Evolutionary conservation across 1,139 yeast species (phyloP), one percentile per base, ranked within the genome.

Genomic region (Pneumocystis sp.): DNA sequence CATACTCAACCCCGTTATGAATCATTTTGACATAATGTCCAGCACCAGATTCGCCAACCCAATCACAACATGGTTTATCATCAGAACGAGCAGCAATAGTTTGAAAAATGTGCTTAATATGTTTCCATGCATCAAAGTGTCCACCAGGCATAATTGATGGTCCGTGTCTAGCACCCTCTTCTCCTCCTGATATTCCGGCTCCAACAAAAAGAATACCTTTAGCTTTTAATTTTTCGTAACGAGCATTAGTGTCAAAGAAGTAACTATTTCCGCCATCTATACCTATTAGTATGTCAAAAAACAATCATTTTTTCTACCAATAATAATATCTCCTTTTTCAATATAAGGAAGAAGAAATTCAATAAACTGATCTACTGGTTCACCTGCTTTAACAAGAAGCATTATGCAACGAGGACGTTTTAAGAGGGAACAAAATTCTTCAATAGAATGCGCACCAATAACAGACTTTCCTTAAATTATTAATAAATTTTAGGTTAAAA

Each of bases 71-170:
- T 76, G 98, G 96, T 81, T 93, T 97, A 73, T 96, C 97, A 75
- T 93, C 97, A 69, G 96, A 79, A 82, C 93, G 89, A 75, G 98
- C 98, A 67, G 97, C 81, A 74, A 93, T 88, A 68, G 91, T 84
- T 82, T 93, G 98, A 90, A 93, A 91, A 75, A 93, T 93, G 69
- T 84, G 86, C 85, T 93, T 93, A 76, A 93, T 87, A 80, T 89
- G 95, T 71, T 97, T 97, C 98, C 98, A 93, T 71, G 98, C 98
- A 74, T 88, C 97, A 72, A 82, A 83, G 77, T 90, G 88, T 76
- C 98, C 98, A 85, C 98, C 98, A 73, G 98, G 98, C 98, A 93
- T 93, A 80, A 93, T 84, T 70, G 97, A 91, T 70, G 98, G 98
- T 76, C 98, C 98, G 79, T 88, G 84, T 82, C 98, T 89, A 74